phyloP scores from a whole-genome alignment of 805 yeast genomes.

The Priceomyces castillae region DNA sequence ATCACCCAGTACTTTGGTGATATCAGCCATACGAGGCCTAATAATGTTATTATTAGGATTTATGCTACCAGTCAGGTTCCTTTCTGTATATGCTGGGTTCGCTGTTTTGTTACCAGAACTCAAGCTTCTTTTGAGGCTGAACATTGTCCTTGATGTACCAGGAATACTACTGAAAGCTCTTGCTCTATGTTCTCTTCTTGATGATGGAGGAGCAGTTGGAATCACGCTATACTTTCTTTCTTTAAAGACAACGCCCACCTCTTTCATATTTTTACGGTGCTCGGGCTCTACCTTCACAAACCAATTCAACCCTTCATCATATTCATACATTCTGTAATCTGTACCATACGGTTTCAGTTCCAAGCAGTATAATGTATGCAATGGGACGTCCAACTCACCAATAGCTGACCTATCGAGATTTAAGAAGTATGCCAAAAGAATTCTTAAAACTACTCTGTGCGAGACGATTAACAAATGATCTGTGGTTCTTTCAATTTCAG shows the following conservation, averaged over 20 bases:
- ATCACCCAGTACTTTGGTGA: not conserved
- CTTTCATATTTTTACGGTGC: conserved; percentile 59
- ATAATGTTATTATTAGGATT: not conserved
- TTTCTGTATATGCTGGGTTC: not conserved
- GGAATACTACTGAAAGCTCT: conserved; percentile 3
- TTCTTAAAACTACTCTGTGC: conserved; percentile 89
- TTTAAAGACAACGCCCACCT: conserved; percentile 65
- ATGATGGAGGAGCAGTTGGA: conserved; percentile 66
- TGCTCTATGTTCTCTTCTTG: conserved; percentile 10
- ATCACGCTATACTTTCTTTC: conserved; percentile 72
- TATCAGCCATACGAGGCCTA: not conserved
- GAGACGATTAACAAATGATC: conserved; percentile 82
- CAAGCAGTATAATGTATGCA: conserved; percentile 84
- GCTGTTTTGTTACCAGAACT: conserved; percentile 12
- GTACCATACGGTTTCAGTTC: conserved; percentile 96
- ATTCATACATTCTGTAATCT: conserved; percentile 87
- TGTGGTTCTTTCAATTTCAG: conserved; percentile 87
- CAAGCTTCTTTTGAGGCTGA: conserved; percentile 27
- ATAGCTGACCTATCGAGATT: conserved; percentile 76
- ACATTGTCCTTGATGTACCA: conserved; percentile 10
- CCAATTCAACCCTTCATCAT: conserved; percentile 74
- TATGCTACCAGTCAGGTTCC: not conserved
- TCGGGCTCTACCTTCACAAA: conserved; percentile 65
- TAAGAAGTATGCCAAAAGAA: conserved; percentile 83
- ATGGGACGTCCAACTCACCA: conserved; percentile 88